phyloP scores from a whole-genome alignment of 805 yeast species.

The Alloascoidea africana region DNA sequence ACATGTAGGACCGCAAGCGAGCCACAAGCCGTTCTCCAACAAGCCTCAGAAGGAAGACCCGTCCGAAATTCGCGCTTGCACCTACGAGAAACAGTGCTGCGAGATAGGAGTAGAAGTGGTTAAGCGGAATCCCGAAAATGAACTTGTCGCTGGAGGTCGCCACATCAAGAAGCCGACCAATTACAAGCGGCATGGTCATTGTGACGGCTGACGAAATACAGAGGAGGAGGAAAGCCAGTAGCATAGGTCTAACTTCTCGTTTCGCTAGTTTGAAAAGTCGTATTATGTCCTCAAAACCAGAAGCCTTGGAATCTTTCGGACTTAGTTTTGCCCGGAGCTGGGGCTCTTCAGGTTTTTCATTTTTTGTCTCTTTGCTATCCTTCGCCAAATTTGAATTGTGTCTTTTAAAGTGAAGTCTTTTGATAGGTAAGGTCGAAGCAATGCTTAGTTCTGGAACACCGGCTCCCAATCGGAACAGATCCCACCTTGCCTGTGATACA shows the following conservation, averaged over 20 bases:
- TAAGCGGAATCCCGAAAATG: conserved; percentile 45
- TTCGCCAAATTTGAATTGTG: too few relatives aligned
- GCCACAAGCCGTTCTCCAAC: conserved; percentile 86
- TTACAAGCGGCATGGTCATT: conserved; percentile 67
- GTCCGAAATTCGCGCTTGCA: conserved; percentile 64
- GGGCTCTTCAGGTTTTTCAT: too few relatives aligned
- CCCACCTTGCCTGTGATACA: too few relatives aligned
- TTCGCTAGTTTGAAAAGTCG: conserved; percentile 40
- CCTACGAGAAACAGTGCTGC: conserved; percentile 56
- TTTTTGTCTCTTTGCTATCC: too few relatives aligned
- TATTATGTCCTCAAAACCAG: conserved; percentile 20
- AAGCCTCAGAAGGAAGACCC: conserved; percentile 58
- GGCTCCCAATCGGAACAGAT: too few relatives aligned
- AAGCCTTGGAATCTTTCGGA: too few relatives aligned
- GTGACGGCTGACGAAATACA: conserved; percentile 62
- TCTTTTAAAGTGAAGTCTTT: too few relatives aligned
- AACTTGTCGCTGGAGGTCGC: conserved; percentile 24
- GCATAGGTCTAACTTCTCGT: conserved; percentile 38
- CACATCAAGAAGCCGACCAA: conserved; percentile 77
- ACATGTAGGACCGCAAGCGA: conserved; percentile 60
- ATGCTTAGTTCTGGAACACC: too few relatives aligned
- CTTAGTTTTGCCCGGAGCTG: too few relatives aligned
- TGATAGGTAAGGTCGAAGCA: too few relatives aligned
- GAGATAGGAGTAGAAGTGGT: conserved; percentile 48
- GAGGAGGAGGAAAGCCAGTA: conserved; percentile 48